These are phyloP conservation scores for Brettanomyces sp. DNA, from an alignment of 805 yeast species.

Conservation along the genomic window DNA sequence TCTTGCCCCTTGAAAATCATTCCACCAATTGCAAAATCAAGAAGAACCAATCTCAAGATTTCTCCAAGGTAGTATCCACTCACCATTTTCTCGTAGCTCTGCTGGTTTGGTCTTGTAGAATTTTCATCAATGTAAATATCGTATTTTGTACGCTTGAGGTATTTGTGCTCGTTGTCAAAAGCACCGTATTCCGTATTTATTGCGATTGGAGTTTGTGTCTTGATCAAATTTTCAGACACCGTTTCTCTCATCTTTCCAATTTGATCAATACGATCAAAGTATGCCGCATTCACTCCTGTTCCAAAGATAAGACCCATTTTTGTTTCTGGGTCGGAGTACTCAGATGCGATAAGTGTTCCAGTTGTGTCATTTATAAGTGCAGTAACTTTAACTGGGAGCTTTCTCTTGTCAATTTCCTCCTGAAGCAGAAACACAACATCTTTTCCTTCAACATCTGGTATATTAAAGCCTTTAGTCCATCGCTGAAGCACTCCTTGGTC, in stretches of 20 bases:
- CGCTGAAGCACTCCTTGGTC: slow-evolving; percentile 82
- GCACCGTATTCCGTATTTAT: slow-evolving; percentile 98
- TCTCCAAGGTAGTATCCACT: slow-evolving; percentile 96
- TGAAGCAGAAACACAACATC: slow-evolving; percentile 92
- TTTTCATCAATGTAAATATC: slow-evolving; percentile 73
- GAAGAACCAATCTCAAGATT: slow-evolving; percentile 66
- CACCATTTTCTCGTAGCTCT: slow-evolving; percentile 92
- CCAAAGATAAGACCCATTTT: slow-evolving; percentile 95
- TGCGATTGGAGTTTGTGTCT: slow-evolving; percentile 64
- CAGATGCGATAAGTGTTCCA: slow-evolving; percentile 92
- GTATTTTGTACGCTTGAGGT: slow-evolving; percentile 84
- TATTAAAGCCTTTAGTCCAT: slow-evolving; percentile 98
- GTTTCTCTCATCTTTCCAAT: slow-evolving; percentile 77
- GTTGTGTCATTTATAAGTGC: slow-evolving; percentile 96
- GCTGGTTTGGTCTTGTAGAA: slow-evolving; percentile 95
- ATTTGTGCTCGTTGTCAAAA: slow-evolving; percentile 79
- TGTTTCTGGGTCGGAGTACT: slow-evolving; percentile 81
- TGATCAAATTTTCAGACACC: slow-evolving; percentile 48
- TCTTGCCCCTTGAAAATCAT: slow-evolving; percentile 66
- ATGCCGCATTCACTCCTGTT: slow-evolving; percentile 96
- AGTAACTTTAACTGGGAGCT: slow-evolving; percentile 75
- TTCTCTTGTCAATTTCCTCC: slow-evolving; percentile 50
- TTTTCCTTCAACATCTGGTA: slow-evolving; percentile 85
- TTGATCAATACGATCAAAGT: slow-evolving; percentile 64
- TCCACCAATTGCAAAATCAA: slow-evolving; percentile 61